Evolutionary conservation across 345 rosid genomes (phyloP).

Genomic region (Eucalyptus cloeziana): DNA sequence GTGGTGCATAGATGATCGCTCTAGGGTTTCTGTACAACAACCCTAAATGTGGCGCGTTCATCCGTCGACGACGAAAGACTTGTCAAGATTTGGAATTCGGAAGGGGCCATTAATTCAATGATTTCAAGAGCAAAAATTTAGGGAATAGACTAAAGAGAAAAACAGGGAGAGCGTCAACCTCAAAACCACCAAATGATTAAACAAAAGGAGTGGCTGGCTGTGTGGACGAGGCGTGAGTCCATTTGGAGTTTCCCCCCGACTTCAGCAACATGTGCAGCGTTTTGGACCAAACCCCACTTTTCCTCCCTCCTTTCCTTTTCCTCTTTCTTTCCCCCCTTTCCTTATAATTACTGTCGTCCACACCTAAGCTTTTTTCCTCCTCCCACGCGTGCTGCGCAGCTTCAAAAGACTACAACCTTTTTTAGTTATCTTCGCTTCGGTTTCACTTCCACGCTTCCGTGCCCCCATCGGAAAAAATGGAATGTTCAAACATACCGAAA

Average conservation of each 20-base stretch:
- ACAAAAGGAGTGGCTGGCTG: not conserved
- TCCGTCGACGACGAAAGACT: not conserved
- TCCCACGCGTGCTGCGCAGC: not conserved
- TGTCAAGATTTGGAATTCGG: not conserved
- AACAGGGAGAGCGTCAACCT: not conserved
- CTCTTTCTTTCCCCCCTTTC: not conserved
- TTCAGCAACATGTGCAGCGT: not conserved
- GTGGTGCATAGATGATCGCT: not conserved
- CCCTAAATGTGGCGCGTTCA: not conserved
- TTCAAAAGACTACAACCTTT: not conserved
- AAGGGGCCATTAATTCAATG: not conserved
- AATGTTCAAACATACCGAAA: not conserved
- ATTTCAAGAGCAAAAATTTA: not conserved
- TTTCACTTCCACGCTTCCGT: not conserved
- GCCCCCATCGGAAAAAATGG: not conserved
- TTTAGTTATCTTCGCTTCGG: not conserved
- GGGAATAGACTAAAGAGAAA: not conserved
- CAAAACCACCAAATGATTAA: not conserved
- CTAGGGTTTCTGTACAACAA: not conserved
- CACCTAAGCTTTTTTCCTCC: not conserved
- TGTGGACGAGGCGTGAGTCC: not conserved
- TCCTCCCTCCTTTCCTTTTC: not conserved
- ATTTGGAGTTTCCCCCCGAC: not conserved
- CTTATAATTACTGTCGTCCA: not conserved
- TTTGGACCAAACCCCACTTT: not conserved